A percentile compares a stretch with the other conserved stretches of the same genome.
Conservation (phyloP, 495 filamentous ascomycete genomes). For the Penicillium parvum region DNA sequence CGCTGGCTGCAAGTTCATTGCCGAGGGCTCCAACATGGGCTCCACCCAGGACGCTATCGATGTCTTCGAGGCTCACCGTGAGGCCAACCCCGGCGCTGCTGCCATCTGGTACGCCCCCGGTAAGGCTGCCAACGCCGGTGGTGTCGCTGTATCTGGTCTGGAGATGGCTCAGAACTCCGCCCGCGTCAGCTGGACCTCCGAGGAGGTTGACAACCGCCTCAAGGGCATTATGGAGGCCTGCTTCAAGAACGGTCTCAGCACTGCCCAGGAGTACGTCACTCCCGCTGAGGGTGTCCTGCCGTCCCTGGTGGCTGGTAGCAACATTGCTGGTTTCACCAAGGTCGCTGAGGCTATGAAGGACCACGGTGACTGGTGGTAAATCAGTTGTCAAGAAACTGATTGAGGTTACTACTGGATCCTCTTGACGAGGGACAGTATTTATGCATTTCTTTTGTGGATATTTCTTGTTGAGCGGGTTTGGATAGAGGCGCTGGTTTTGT, state of each 20-base stretch:
- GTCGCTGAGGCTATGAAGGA: conserved; percentile 92
- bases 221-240: conserved; percentile 91
- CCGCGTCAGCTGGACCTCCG: conserved; percentile 75
- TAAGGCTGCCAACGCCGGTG: conserved; percentile 91
- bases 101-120: conserved; percentile 96
- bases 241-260: conserved; percentile 88
- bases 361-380: conserved; percentile 94
- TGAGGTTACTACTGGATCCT: conserved; percentile 12
- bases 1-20: conserved; percentile 77
- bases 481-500: conserved; percentile 41
- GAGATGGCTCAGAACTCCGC: conserved; percentile 99
- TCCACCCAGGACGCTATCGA: conserved; percentile 95
- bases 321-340: conserved; percentile 97
- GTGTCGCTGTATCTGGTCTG: conserved; percentile 94
- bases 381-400: conserved; percentile 16
- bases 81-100: conserved; percentile 57
- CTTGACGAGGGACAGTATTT: conserved; percentile 11
- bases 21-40: conserved; percentile 98
- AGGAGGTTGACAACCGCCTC: conserved; percentile 90
- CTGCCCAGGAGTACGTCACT: conserved; percentile 81
- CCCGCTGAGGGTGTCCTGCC: conserved; percentile 77
- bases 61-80: conserved; percentile 79
- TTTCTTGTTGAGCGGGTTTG: conserved; percentile 31
- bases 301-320: conserved; percentile 84
- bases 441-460: conserved; percentile 23